Evolutionary conservation across 2,329 filamentous ascomycete species (phyloP).

Genomic region (Teratosphaeria nubilosa): DNA sequence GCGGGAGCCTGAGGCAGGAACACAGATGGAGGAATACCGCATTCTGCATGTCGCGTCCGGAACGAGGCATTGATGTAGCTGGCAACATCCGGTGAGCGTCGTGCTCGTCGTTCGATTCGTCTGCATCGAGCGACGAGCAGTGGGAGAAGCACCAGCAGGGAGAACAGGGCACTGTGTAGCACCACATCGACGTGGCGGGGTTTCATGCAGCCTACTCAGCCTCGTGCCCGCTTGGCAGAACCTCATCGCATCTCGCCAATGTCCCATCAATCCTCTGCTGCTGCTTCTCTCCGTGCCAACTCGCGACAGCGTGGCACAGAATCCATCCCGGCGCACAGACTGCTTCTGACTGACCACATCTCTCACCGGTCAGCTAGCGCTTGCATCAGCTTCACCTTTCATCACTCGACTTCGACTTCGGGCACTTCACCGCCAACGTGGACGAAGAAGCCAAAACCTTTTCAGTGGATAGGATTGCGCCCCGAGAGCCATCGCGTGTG

Average conservation of each 20-base stretch:
- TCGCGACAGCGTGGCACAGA: not conserved
- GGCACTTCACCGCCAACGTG: not conserved
- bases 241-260: not conserved
- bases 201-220: not conserved
- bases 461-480: not conserved
- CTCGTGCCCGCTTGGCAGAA: not conserved
- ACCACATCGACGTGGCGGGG: not conserved
- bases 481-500: not conserved
- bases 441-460: not conserved
- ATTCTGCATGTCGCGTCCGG: too few species aligned
- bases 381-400: not conserved
- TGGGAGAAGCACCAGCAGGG: not conserved
- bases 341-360: not conserved
- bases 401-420: not conserved
- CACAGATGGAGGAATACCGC: too few species aligned
- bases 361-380: not conserved
- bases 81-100: too few species aligned
- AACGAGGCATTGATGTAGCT: too few species aligned
- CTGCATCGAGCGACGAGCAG: not conserved
- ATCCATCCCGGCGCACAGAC: not conserved
- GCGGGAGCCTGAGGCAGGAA: not conserved
- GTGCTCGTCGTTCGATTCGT: not conserved
- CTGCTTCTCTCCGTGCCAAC: not conserved
- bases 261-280: not conserved
- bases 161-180: not conserved